Conservation (phyloP, 208 protist species). For the Endotrypanum monterogeii region DNA sequence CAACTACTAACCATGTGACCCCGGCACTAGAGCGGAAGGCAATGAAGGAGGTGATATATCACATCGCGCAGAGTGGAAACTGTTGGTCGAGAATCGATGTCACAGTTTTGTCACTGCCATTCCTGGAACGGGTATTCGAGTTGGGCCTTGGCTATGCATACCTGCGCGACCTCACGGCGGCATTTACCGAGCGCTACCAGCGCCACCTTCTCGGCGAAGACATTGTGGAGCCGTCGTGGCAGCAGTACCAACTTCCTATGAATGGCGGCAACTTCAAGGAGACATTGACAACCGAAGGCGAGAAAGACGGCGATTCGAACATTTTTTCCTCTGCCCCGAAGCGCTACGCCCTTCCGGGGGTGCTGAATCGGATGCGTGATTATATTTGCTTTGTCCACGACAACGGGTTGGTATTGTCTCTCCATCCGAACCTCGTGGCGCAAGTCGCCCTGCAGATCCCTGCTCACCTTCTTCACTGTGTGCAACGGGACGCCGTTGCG, state of each 20-base stretch:
- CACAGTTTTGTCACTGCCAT: slow-evolving; percentile 62
- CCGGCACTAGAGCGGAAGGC: slow-evolving; percentile 51
- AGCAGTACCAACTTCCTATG: slow-evolving; percentile 1
- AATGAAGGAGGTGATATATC: slow-evolving; percentile 75
- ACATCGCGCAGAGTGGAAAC: slow-evolving; percentile 33
- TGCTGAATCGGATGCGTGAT: slow-evolving; percentile 50
- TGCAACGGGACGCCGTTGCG: slow-evolving; percentile 34
- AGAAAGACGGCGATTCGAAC: neutral
- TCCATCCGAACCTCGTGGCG: slow-evolving; percentile 54
- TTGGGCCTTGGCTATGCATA: slow-evolving; percentile 59
- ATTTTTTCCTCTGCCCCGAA: neutral
- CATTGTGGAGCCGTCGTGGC: slow-evolving; percentile 18
- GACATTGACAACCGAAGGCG: neutral
- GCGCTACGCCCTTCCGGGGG: slow-evolving; percentile 23
- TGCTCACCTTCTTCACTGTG: slow-evolving; percentile 16
- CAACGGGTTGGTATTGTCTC: slow-evolving; percentile 51
- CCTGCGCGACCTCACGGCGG: slow-evolving; percentile 66
- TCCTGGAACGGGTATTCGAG: slow-evolving; percentile 65
- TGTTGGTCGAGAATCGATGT: slow-evolving; percentile 55
- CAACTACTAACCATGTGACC: neutral
- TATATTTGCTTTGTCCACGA: slow-evolving; percentile 79
- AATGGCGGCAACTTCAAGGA: neutral
- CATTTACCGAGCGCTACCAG: slow-evolving; percentile 72
- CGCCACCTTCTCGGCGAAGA: slow-evolving; percentile 53
- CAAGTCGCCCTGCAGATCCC: slow-evolving; percentile 58